Evolutionary conservation across 352 stramenopile species (phyloP).

Genomic region (Phytopythium vexans): DNA sequence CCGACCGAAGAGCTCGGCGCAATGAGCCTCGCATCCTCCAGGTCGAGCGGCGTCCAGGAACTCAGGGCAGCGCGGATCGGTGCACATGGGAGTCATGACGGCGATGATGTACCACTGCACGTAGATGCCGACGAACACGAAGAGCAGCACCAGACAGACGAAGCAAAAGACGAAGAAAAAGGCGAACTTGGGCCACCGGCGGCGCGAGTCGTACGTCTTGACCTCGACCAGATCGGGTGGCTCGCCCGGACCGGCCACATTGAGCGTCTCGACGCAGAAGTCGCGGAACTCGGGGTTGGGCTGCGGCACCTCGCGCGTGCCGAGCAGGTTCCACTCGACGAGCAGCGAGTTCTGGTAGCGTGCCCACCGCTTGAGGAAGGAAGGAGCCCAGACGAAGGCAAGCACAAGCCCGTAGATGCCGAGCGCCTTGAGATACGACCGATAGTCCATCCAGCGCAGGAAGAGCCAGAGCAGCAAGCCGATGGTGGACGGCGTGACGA

Average conservation of each 20-base stretch:
- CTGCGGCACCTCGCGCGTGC: conserved; percentile 43
- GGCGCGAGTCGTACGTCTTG: conserved; percentile 49
- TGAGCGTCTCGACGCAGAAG: conserved; percentile 57
- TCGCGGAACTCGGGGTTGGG: conserved; percentile 53
- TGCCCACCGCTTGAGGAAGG: conserved; percentile 55
- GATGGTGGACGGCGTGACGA: conserved; percentile 43
- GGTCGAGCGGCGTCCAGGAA: conserved; percentile 25
- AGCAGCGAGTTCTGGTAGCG: conserved; percentile 65
- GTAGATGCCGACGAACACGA: conserved; percentile 55
- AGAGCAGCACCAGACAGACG: conserved; percentile 45
- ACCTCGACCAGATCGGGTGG: conserved; percentile 58
- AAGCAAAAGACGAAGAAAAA: conserved; percentile 49
- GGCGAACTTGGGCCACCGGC: conserved; percentile 54
- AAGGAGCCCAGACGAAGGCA: conserved; percentile 51
- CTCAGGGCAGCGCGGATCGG: conserved; percentile 44
- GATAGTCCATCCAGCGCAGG: conserved; percentile 56
- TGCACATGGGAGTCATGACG: conserved; percentile 65
- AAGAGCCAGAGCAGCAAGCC: conserved; percentile 49
- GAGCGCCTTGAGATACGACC: conserved; percentile 44
- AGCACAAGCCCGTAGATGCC: conserved; percentile 48
- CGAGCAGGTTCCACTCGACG: conserved; percentile 60
- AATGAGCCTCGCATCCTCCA: conserved; percentile 32
- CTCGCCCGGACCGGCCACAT: conserved; percentile 49
- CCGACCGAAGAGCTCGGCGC: conserved; percentile 43
- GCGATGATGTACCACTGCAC: conserved; percentile 72